Base-by-base conservation (phyloP, 169 alveolate genomes). In the Cryptosporidium sp. region DNA sequence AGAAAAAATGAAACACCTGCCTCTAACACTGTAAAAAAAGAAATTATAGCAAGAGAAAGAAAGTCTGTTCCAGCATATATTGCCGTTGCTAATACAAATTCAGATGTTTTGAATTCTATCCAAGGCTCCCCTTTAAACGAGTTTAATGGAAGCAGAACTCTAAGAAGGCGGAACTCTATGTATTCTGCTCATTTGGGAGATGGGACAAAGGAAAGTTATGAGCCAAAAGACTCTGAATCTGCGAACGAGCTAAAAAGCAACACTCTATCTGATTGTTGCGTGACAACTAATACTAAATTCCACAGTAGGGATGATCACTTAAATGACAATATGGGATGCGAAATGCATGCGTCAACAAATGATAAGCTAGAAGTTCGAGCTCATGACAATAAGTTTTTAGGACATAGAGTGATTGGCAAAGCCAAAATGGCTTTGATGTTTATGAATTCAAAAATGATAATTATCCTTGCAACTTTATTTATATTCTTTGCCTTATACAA, bases 51-150 rank as follows among this genome's bases (percentile, higher is more conserved):
- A 26, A 71, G 29, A 29, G 85, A 65, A 10, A 52, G 86, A 35
- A 41, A 73, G 12, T 73, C 86, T 35, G 86, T 73, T 0, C 86
- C 86, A 0, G 86, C 86, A 12, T 73, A 73, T 58, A 31, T 73
- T n/a, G 86, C 70, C 18, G 62, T 73, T 58, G 86, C 86, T 16
- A 59, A 73, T 5, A 23, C 31, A 16, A 73, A 73, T 45, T n/a
- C 86, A 14, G 71, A 73, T 33, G 33, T 39, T n/a, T 14, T 73
- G 9, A 29, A 67, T 67, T 39, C 51, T 33, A 67, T 29, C 12
- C 51, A 67, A 67, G 12, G 23, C 31, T 67, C 18, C 18, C 26
- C 26, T 2, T 21, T 26, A 23, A 55, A 55, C 7, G 67, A 55
- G 21, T 2, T 55, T 23, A 55, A 3, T 55, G 37, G 31, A 55